Base-by-base conservation (phyloP, 192 early-diverging fungal genomes). In the Coemansia sp. region DNA sequence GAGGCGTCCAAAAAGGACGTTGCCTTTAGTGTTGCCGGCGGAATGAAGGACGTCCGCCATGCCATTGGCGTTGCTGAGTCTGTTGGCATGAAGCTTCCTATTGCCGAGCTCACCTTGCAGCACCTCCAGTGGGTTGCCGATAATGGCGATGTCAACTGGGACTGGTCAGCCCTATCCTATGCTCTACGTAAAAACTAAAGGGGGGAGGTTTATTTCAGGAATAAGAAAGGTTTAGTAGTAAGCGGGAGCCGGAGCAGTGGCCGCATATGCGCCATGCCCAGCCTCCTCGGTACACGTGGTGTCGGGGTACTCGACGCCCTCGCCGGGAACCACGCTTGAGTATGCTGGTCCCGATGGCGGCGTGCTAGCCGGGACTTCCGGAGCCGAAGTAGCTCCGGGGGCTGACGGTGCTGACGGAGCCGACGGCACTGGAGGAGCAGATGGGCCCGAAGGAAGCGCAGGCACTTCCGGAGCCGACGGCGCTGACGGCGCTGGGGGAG, bases 41-140 rank as follows among this genome's bases (percentile, higher is more conserved):
- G 66, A 11, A 60, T 79, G 55, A 79, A 79, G 37, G 69, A 71
- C 10, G 59, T 79, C 2, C 52, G 64, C 31, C 63, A 69, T 17
- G 66, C 70, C 3, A 64, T 66, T 23, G 69, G 68, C 5, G 40
- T 79, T 23, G 76, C 76, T n/a, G 53, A 59, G 21, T 41, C 56
- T 30, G 62, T 31, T 2, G 58, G 56, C 0, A 64, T 63, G 55
- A 44, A 45, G 14, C 41, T 79, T 41, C 76, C 64, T 0, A 37
- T 68, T 17, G 62, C 70, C 11, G 65, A 72, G 50, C 58, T 71
- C 9, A 58, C 63, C 1, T 23, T 56, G 11, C 46, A 65, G 30
- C 69, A 79, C 38, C 49, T 79, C 18, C 54, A 67, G 5, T 72
- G 65, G 57, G 61, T 79, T 18, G 43, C 60, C 17, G 58, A 58